These are phyloP conservation scores for Ogataea neopini DNA, from an alignment of 805 yeast species.

Conservation along the genomic window DNA sequence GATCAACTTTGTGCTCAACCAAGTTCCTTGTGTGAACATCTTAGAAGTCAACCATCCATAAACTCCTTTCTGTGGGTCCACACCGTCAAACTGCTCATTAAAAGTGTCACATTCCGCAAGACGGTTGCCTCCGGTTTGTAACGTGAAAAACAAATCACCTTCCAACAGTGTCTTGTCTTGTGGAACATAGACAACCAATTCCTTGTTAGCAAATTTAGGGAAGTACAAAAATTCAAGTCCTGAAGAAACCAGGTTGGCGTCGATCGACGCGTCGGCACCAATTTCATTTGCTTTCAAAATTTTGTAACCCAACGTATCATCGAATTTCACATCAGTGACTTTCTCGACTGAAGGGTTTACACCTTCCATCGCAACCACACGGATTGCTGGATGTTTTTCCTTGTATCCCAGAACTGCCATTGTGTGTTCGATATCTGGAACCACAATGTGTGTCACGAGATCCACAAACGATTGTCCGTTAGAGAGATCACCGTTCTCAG, in stretches of 20 bases:
- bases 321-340: slow-evolving; percentile 43
- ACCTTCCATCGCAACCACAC: slow-evolving; percentile 55
- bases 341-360: slow-evolving; percentile 36
- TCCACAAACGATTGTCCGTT: slow-evolving; percentile 36
- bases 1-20: slow-evolving; percentile 9
- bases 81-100: slow-evolving; percentile 46
- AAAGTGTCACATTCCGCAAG: slow-evolving; percentile 27
- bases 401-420: slow-evolving; percentile 59
- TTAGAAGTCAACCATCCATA: slow-evolving; percentile 26
- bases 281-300: slow-evolving; percentile 33
- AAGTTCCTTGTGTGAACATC: slow-evolving; percentile 18
- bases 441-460: slow-evolving; percentile 50
- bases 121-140: slow-evolving; percentile 52
- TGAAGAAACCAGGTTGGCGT: slow-evolving; percentile 25
- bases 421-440: slow-evolving; percentile 68
- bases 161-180: slow-evolving; percentile 50
- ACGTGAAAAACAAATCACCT: slow-evolving; percentile 63
- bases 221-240: slow-evolving; percentile 57
- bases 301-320: slow-evolving; percentile 38
- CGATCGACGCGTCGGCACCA: slow-evolving; percentile 38
- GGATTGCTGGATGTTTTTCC: slow-evolving; percentile 48
- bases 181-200: slow-evolving; percentile 52
- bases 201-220: slow-evolving; percentile 59
- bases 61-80: slow-evolving; percentile 46
- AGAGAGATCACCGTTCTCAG: slow-evolving; percentile 28